These are phyloP conservation scores for Epichloe uncinata DNA, from an alignment of 2,329 filamentous ascomycete species.

Conservation along the genomic window DNA sequence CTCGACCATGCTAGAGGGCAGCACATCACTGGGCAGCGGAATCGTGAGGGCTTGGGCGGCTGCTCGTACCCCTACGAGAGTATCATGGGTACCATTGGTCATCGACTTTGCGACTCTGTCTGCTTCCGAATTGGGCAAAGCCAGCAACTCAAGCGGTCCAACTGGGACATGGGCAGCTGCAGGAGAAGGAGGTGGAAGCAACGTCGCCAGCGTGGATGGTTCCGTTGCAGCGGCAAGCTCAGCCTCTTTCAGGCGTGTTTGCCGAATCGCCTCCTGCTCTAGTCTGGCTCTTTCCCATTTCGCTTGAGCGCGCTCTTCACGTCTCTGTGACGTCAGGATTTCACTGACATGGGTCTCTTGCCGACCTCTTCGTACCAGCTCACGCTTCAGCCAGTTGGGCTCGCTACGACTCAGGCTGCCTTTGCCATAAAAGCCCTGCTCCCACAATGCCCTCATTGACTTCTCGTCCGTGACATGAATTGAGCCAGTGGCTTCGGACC, in stretches of 20 bases:
- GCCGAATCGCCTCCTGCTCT: slow-evolving; percentile 72
- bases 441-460: slow-evolving; percentile 75
- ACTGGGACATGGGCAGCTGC: slow-evolving; percentile 22
- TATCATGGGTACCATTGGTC: background rate
- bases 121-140: slow-evolving; percentile 4
- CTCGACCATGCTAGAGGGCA: background rate
- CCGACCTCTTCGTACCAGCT: slow-evolving; percentile 58
- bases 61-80: background rate
- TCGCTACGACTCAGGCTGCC: slow-evolving; percentile 88
- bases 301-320: slow-evolving; percentile 67
- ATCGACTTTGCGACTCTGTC: background rate
- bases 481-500: slow-evolving; percentile 66
- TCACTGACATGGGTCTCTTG: slow-evolving; percentile 62
- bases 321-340: slow-evolving; percentile 60
- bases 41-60: background rate
- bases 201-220: slow-evolving; percentile 6
- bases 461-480: slow-evolving; percentile 69
- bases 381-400: slow-evolving; percentile 78
- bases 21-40: background rate
- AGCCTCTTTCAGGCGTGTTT: slow-evolving; percentile 41
- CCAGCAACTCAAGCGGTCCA: slow-evolving; percentile 31
- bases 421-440: slow-evolving; percentile 95
- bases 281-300: slow-evolving; percentile 87
- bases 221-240: slow-evolving; percentile 12
- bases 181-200: background rate